Base-by-base conservation (phyloP, 2,329 filamentous ascomycete species). In the Xylariomycetidae sp. region DNA sequence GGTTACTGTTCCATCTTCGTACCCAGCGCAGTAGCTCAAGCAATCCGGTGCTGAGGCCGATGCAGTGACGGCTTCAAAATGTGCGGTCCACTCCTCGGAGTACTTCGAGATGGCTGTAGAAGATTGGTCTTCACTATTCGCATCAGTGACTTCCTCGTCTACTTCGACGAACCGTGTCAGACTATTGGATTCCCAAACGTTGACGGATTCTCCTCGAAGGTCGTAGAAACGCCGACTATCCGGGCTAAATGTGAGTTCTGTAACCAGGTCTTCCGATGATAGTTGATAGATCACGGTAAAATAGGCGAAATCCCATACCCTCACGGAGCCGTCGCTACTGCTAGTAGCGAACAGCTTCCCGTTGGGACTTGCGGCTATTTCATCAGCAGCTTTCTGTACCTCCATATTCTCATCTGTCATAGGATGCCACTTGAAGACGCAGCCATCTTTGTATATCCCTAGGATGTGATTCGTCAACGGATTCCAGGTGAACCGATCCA, bases 351-450 rank as follows among this genome's bases (percentile, higher is more conserved):
- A 48, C 9, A 46, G 38, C 7, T 35, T 22, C 1, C 46, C 48
- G 17, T 44, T 40, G 3, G 37, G 34, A 18, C 37, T 43, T 16
- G 33, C 37, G 15, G 35, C 36, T 16, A 40, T 44, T 27, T 35
- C 39, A 35, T 30, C 39, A 5, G 31, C 23, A 9, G 40, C 38
- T 2, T 31, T 28, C 8, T 40, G 27, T 3, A 47, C 34, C 27
- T 48, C 49, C 16, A 52, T 33, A 27, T 48, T 43, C 2, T 20
- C 37, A 15, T 47, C 33, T 11, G 49, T 42, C 12, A 36, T 15
- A 2, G 45, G 47, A 16, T 29, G 36, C 50, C 50, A 53, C 36
- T 50, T 51, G 35, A 54, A 51, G 13, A 53, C 38, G 19, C 36
- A 25, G 3, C 49, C 49, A n/a, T n/a, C n/a, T n/a, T n/a, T n/a